Evolutionary conservation across 441 rosid species (phyloP).

Genomic region (Pelargonium citronellum): DNA sequence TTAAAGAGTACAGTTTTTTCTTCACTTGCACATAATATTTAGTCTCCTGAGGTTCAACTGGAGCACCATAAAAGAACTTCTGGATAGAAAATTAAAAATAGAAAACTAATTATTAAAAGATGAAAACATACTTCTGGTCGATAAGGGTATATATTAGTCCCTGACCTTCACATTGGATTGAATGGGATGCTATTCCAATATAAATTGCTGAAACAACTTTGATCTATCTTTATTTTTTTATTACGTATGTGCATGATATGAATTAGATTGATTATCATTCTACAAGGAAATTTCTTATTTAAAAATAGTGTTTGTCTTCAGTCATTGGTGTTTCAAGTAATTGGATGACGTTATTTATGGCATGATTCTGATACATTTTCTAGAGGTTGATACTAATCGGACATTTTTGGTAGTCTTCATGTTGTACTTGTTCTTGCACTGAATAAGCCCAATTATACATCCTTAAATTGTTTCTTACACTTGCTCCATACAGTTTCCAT

Average conservation of each 20-base stretch:
- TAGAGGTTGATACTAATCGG: neutral
- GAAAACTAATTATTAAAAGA: too few species aligned
- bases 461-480: slow-evolving; percentile 9
- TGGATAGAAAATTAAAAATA: too few species aligned
- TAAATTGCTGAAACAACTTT: neutral
- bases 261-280: neutral
- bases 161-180: neutral
- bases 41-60: too few species aligned
- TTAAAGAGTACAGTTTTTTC: neutral
- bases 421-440: neutral
- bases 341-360: neutral
- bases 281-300: too few species aligned
- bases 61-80: too few species aligned
- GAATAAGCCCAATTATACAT: neutral
- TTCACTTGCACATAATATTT: too few species aligned
- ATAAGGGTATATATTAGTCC: too few species aligned
- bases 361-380: slow-evolving; percentile 1
- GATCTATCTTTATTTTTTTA: neutral
- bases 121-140: too few species aligned
- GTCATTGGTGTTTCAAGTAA: neutral
- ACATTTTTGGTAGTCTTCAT: neutral
- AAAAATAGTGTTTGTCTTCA: neutral
- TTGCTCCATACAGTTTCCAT: slow-evolving; percentile 45
- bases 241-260: neutral
- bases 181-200: neutral